Evolutionary conservation across 2,329 filamentous ascomycete genomes (phyloP).

Genomic region (Stemphylium beticola): DNA sequence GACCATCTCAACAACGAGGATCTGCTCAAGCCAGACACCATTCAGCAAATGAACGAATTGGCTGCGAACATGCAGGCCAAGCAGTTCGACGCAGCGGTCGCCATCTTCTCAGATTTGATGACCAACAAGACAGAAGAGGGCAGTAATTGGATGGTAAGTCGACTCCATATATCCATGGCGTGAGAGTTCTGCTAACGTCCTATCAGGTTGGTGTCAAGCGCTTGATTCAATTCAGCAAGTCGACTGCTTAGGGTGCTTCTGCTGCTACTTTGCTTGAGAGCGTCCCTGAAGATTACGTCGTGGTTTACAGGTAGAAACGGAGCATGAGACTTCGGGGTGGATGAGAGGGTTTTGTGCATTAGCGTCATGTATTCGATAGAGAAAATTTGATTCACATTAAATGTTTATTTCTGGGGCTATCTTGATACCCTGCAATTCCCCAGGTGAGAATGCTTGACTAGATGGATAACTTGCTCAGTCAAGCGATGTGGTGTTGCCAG

Average conservation of each 20-base stretch:
- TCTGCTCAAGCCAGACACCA: slow-evolving; percentile 79
- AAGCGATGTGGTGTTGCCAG: not conserved
- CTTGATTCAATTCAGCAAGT: slow-evolving; percentile 48
- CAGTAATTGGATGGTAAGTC: slow-evolving; percentile 59
- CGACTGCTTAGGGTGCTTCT: slow-evolving; percentile 23
- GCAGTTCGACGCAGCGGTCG: slow-evolving; percentile 54
- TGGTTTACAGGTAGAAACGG: slow-evolving; percentile 1
- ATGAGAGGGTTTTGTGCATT: not conserved
- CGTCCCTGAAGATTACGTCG: not conserved
- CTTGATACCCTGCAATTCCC: too few species aligned
- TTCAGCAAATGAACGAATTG: slow-evolving; percentile 69
- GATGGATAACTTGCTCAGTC: too few species aligned
- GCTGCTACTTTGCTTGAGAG: not conserved
- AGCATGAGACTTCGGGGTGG: not conserved
- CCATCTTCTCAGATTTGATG: slow-evolving; percentile 55
- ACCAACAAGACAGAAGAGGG: slow-evolving; percentile 57
- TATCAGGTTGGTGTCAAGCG: slow-evolving; percentile 47
- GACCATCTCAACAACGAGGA: slow-evolving; percentile 98
- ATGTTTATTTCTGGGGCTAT: not conserved
- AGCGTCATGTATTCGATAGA: not conserved
- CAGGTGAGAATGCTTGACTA: too few species aligned
- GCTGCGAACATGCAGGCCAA: slow-evolving; percentile 48
- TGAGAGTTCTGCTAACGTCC: slow-evolving; percentile 7
- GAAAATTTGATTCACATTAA: not conserved
- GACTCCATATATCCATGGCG: not conserved